A percentile compares a stretch with the other conserved stretches of the same genome.
Evolutionary conservation across 768 basidiomycete species (phyloP).

Genomic region (Cyathus striatus): DNA sequence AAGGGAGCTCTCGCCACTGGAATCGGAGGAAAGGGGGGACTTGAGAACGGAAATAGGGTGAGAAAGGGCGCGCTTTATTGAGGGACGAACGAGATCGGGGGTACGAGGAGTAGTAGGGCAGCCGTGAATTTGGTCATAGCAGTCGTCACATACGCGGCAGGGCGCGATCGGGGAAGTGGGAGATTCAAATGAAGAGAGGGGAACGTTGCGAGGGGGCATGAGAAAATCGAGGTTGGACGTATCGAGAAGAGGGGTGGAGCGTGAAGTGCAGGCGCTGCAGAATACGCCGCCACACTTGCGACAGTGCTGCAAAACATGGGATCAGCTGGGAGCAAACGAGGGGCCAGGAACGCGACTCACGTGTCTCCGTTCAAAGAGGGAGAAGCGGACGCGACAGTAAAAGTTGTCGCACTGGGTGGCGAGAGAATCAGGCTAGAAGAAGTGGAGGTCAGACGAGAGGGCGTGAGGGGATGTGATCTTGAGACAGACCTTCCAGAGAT

Average conservation of each 20-base stretch:
- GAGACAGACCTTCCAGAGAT: constrained; percentile 66
- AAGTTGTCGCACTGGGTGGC: constrained; percentile 70
- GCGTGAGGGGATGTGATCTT: constrained; percentile 1
- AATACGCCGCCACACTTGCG: constrained; percentile 81
- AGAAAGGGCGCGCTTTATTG: constrained; percentile 27
- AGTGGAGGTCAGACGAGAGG: constrained; percentile 11
- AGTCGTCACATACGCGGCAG: constrained; percentile 74
- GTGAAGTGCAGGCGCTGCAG: constrained; percentile 58
- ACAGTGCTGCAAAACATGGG: constrained; percentile 57
- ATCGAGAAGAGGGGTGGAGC: constrained; percentile 62
- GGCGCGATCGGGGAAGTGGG: constrained; percentile 52
- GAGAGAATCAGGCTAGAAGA: constrained; percentile 52
- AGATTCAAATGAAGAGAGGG: constrained; percentile 52
- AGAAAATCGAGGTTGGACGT: constrained; percentile 67
- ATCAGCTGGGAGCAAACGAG: constrained; percentile 10
- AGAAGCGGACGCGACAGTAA: constrained; percentile 60
- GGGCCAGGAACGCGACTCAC: constrained; percentile 34
- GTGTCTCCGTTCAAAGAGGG: constrained; percentile 70
- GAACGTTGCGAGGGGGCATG: constrained; percentile 64
- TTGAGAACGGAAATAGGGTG: constrained; percentile 34
- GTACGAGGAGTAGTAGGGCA: constrained; percentile 38
- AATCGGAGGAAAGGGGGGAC: constrained; percentile 26
- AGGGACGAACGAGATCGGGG: constrained; percentile 27
- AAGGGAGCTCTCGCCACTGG: constrained; percentile 26
- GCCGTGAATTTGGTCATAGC: constrained; percentile 71